Conservation (phyloP, 2,329 filamentous ascomycete species). For the Raffaelea arxii region DNA sequence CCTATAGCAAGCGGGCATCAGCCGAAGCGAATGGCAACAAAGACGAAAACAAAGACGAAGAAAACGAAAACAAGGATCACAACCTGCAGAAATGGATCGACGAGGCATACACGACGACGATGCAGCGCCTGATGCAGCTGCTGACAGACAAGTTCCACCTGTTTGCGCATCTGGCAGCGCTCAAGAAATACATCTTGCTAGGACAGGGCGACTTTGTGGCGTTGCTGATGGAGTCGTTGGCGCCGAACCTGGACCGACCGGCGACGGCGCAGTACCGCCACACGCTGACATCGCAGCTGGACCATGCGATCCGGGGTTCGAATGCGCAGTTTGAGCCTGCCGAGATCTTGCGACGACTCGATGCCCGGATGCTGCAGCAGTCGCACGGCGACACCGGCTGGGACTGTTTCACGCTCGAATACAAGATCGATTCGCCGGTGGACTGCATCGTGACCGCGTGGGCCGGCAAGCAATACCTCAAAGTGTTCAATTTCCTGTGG, state of each 20-base stretch:
- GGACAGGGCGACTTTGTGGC: slow-evolving; percentile 97
- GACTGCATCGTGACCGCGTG: slow-evolving; percentile 96
- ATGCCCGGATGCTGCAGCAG: slow-evolving; percentile 96
- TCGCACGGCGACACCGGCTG: slow-evolving; percentile 96
- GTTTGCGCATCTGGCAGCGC: slow-evolving; percentile 80
- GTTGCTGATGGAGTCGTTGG: slow-evolving; percentile 90
- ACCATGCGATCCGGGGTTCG: slow-evolving; percentile 92
- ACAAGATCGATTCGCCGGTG: slow-evolving; percentile 93
- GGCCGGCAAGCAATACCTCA: slow-evolving; percentile 92
- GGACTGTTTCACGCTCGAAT: slow-evolving; percentile 98
- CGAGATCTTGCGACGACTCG: slow-evolving; percentile 82
- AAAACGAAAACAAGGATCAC: slow-evolving; percentile 86
- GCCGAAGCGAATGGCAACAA: slow-evolving; percentile 90
- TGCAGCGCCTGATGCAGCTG: slow-evolving; percentile 85
- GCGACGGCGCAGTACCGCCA: slow-evolving; percentile 96
- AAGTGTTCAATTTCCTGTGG: slow-evolving; percentile 99
- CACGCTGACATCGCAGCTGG: slow-evolving; percentile 92
- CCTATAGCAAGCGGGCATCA: slow-evolving; percentile 85
- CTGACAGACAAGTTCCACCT: slow-evolving; percentile 95
- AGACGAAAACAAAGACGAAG: slow-evolving; percentile 82
- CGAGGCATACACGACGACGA: slow-evolving; percentile 94
- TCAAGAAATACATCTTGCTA: slow-evolving; percentile 90
- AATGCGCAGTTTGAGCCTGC: slow-evolving; percentile 93
- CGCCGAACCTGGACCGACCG: slow-evolving; percentile 84
- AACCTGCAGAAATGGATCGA: slow-evolving; percentile 90